Base-by-base conservation (phyloP, 1,284 basidiomycete genomes). In the Xerocomus amazonicus region DNA sequence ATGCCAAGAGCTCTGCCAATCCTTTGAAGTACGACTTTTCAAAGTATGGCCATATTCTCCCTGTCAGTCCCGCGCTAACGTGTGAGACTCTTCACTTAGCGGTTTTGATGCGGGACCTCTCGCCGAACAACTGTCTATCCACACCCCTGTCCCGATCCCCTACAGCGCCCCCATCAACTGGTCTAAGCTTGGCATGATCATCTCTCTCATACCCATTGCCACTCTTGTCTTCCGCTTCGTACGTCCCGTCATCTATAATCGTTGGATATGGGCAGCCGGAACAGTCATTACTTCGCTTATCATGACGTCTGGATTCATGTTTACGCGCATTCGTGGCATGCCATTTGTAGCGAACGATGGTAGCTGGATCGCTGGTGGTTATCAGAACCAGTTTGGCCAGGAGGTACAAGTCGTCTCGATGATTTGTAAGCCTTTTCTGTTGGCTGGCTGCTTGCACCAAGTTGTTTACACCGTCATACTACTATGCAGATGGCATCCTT, bases 271-370 rank as follows among this genome's bases (percentile, higher is more conserved):
- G 91, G 87, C 87, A 3, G 61, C 75, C 10, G 70, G 73, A 41
- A 83, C 79, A 26, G 71, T 93, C 47, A 56, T 85, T 49, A 77
- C 80, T 6, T 85, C 85, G 34, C 77, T 95, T 31, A 71, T 91
- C 59, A 94, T 96, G 84, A 95, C 84, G 9, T 83, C 85, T 8
- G 94, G 94, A 4, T 90, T 87, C 75, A 99, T 99, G 97, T 99
- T 97, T 76, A 92, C 91, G 59, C 86, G 86, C 56, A 99, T 99
- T 62, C 85, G 96, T 55, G 78, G 78, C 43, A 81, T 82, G 50
- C 94, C 94, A 2, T 92, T 83, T 62, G 76, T 78, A 45, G 83
- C 81, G 33, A 68, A 70, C 3, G 84, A 70, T 62, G 83, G 85
- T 17, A 77, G 77, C 54, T 95, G 92, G 86, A 88, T 97, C 62